These are phyloP conservation scores for Cydonia oblonga DNA, from an alignment of 331 rosid species.

Conservation along the genomic window DNA sequence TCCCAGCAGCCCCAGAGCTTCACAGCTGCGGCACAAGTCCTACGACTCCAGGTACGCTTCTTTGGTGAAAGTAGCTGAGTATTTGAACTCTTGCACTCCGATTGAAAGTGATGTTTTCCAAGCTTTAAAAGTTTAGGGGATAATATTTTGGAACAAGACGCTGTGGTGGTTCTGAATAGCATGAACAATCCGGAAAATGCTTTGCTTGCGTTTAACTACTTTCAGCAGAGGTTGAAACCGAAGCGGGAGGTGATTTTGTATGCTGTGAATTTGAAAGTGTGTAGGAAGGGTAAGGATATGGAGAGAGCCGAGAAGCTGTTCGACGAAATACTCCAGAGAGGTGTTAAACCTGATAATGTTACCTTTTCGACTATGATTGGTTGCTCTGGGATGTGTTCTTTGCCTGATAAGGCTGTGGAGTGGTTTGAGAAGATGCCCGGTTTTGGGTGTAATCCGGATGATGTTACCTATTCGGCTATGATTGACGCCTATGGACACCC, in stretches of 20 bases:
- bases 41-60: conserved; percentile 29
- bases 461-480: conserved; percentile 45
- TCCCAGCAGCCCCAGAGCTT: conserved; percentile 64
- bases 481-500: conserved; percentile 64
- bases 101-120: conserved; percentile 29
- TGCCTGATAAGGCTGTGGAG: conserved; percentile 63
- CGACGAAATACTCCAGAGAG: no score
- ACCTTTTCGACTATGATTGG: conserved; percentile 68
- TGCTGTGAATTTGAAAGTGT: conserved; percentile 60
- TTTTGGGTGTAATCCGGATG: conserved; percentile 53
- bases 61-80: conserved; percentile 32
- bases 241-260: conserved; percentile 38
- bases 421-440: conserved; percentile 74
- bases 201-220: conserved; percentile 36
- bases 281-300: conserved; percentile 37
- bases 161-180: conserved; percentile 40
- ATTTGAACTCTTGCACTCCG: conserved; percentile 41
- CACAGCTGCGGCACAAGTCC: conserved; percentile 35
- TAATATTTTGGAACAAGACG: conserved; percentile 32
- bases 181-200: conserved; percentile 46
- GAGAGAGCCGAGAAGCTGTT: conserved; percentile 32
- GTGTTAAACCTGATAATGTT: conserved; percentile 18
- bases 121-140: conserved; percentile 34
- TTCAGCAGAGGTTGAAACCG: conserved; percentile 25
- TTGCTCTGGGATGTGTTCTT: conserved; percentile 45